phyloP scores from a whole-genome alignment of 306 rosid genomes.

The Vigna radiata region DNA sequence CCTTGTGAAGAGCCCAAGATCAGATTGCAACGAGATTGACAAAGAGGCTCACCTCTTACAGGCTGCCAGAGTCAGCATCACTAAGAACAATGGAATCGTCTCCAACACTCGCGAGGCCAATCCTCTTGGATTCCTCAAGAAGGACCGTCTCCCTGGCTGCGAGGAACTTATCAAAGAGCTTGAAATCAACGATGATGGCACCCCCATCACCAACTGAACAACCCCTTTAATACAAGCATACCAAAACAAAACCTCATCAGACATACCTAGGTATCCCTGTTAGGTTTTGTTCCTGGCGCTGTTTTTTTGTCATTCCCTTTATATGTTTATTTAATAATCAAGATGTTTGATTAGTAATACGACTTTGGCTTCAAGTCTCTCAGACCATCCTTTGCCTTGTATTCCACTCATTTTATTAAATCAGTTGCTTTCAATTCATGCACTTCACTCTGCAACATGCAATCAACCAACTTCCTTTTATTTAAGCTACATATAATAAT shows the following conservation, averaged over 20 bases:
- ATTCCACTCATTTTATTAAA: neutral
- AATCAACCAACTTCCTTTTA: no score
- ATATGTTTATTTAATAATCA: no score
- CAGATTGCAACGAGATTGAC: constrained; percentile 56
- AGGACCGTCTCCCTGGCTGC: constrained; percentile 50
- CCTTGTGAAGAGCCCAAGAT: constrained; percentile 52
- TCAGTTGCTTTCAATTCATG: neutral
- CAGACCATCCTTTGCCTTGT: neutral
- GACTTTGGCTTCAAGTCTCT: neutral
- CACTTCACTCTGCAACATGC: neutral
- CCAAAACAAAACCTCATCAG: neutral
- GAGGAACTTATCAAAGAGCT: constrained; percentile 59
- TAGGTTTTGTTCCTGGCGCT: no score
- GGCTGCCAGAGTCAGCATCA: constrained; percentile 64
- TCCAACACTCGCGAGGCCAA: constrained; percentile 59
- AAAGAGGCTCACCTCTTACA: constrained; percentile 16
- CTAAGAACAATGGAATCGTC: constrained; percentile 66
- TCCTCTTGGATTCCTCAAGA: constrained; percentile 82
- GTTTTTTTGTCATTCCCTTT: no score
- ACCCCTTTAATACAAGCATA: neutral
- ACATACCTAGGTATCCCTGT: no score
- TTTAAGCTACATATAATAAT: no score
- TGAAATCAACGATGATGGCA: constrained; percentile 52
- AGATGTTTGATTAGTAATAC: no score
- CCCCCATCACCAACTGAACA: neutral